phyloP scores from a whole-genome alignment of 1,284 basidiomycete genomes.

The Cryptococcus amylolentus region DNA sequence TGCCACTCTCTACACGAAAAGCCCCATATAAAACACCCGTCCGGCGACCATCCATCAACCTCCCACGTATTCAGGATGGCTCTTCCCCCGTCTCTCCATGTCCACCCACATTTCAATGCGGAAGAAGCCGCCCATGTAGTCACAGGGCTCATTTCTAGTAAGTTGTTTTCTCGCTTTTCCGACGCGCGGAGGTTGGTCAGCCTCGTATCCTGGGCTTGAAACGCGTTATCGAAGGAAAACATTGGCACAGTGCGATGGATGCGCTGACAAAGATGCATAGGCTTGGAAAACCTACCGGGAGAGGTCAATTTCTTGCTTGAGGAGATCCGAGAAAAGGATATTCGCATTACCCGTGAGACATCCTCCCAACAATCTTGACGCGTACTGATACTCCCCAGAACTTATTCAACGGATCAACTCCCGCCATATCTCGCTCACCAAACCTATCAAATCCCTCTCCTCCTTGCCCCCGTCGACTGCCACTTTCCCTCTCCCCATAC shows the following conservation, averaged over 20 bases:
- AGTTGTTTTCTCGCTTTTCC: slow-evolving; percentile 32
- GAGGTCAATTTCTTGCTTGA: slow-evolving; percentile 68
- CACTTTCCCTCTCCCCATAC: slow-evolving; percentile 30
- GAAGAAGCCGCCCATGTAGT: slow-evolving; percentile 69
- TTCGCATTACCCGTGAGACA: slow-evolving; percentile 39
- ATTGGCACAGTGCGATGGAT: too few relatives aligned
- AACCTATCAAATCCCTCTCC: slow-evolving; percentile 22
- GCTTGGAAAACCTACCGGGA: slow-evolving; percentile 68
- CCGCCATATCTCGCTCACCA: slow-evolving; percentile 39
- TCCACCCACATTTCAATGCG: slow-evolving; percentile 47
- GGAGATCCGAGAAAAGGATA: slow-evolving; percentile 60
- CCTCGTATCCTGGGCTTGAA: not conserved
- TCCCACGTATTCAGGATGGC: slow-evolving; percentile 4
- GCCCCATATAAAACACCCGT: not conserved
- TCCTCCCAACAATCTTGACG: not conserved
- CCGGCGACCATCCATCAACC: not conserved
- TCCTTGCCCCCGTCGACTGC: slow-evolving; percentile 14
- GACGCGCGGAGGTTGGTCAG: too few relatives aligned
- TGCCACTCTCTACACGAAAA: not conserved
- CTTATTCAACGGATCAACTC: slow-evolving; percentile 39
- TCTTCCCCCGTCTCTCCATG: slow-evolving; percentile 23
- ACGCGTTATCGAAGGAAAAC: too few relatives aligned
- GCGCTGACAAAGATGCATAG: slow-evolving; percentile 44
- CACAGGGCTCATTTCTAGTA: slow-evolving; percentile 66
- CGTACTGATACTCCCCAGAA: slow-evolving; percentile 17